phyloP scores from a whole-genome alignment of 78 protist species.

The Dictyostelium intermedium region DNA sequence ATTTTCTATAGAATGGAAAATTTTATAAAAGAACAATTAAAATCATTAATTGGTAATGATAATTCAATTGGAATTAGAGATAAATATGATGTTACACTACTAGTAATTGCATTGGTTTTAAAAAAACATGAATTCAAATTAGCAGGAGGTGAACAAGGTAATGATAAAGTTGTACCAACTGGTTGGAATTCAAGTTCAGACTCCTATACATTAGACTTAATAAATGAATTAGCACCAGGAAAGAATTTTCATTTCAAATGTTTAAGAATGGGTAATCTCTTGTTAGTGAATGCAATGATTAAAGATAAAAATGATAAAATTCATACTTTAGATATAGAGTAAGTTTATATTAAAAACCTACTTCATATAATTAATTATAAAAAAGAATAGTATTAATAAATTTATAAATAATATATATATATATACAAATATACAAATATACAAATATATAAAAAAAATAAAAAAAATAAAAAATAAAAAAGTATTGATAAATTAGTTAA shows the following conservation, averaged over 20 bases:
- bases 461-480: background rate
- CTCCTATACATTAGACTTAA: background rate
- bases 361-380: no score
- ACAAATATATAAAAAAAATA: background rate
- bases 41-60: background rate
- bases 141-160: background rate
- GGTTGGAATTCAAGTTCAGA: background rate
- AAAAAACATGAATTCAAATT: background rate
- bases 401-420: no score
- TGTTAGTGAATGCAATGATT: slow-evolving; percentile 45
- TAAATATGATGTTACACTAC: slow-evolving; percentile 7
- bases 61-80: background rate
- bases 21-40: background rate
- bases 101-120: background rate
- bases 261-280: slow-evolving; percentile 35
- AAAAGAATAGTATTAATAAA: background rate
- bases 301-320: slow-evolving; percentile 3
- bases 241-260: slow-evolving; percentile 6
- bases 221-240: background rate
- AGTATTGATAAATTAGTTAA: slow-evolving; percentile 5
- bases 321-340: slow-evolving; percentile 56
- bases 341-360: background rate
- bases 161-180: background rate
- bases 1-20: background rate
- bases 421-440: no score